phyloP scores from a whole-genome alignment of 345 rosid genomes.

The Draba incana region DNA sequence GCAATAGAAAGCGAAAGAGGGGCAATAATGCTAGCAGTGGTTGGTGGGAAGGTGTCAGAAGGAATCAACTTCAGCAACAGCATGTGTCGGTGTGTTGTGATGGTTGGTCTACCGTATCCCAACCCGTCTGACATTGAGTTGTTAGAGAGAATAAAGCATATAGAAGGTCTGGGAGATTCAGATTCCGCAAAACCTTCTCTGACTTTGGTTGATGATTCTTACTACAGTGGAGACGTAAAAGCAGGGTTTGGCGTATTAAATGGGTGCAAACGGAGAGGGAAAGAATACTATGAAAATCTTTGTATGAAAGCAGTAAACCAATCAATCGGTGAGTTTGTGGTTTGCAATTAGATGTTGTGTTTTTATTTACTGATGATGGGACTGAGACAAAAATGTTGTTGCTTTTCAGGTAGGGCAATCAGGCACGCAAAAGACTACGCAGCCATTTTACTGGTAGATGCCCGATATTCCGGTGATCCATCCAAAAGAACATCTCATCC shows the following conservation, averaged over 20 bases:
- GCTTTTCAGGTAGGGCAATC: conserved; percentile 75
- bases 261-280: conserved; percentile 79
- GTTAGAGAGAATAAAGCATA: conserved; percentile 85
- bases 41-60: conserved; percentile 98
- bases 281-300: conserved; percentile 89
- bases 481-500: conserved; percentile 62
- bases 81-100: conserved; percentile 94
- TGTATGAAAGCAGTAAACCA: conserved; percentile 99
- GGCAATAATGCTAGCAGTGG: conserved; percentile 83
- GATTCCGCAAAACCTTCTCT: conserved; percentile 41
- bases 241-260: conserved; percentile 69
- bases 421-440: conserved; percentile 83
- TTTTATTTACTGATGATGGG: conserved; percentile 1
- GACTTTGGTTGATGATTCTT: conserved; percentile 48
- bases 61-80: conserved; percentile 97
- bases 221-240: conserved; percentile 56
- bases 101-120: conserved; percentile 97
- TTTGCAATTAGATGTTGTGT: background rate
- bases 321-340: conserved; percentile 71
- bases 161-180: conserved; percentile 68
- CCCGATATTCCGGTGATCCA: conserved; percentile 63
- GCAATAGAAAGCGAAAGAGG: conserved; percentile 65
- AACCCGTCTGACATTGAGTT: conserved; percentile 81
- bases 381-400: conserved; percentile 24
- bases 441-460: conserved; percentile 84